phyloP scores from a whole-genome alignment of 176 grass and related monocot species.

The Chrysopogon serrulatus region DNA sequence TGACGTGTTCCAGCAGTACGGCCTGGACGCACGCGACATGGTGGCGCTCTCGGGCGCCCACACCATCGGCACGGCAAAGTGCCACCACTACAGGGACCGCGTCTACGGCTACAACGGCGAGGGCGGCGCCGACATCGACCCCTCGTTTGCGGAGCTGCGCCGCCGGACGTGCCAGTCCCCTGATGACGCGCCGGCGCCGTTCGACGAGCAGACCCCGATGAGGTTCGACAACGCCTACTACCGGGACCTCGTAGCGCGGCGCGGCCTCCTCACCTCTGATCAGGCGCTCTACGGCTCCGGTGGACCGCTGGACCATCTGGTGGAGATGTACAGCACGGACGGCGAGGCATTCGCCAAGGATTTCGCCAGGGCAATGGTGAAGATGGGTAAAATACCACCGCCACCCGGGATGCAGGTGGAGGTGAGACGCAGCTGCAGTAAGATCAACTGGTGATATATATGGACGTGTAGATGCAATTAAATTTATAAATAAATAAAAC shows the following conservation, averaged over 20 bases:
- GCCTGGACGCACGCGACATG: slow-evolving; percentile 46
- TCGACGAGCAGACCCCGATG: slow-evolving; percentile 3
- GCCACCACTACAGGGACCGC: background rate
- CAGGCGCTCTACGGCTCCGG: slow-evolving; percentile 50
- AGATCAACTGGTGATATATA: background rate
- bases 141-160: slow-evolving; percentile 6
- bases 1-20: slow-evolving; percentile 18
- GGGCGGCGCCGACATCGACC: background rate
- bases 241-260: slow-evolving; percentile 30
- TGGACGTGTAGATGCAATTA: too few relatives aligned
- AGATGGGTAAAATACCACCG: slow-evolving; percentile 44
- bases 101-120: background rate
- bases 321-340: slow-evolving; percentile 25
- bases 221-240: slow-evolving; percentile 62
- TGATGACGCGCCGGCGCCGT: background rate
- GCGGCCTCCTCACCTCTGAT: slow-evolving; percentile 56
- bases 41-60: slow-evolving; percentile 53
- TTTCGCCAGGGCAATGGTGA: slow-evolving; percentile 54
- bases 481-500: too few relatives aligned
- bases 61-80: slow-evolving; percentile 32
- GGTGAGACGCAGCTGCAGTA: slow-evolving; percentile 49
- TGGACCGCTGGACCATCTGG: slow-evolving; percentile 21
- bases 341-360: slow-evolving; percentile 27
- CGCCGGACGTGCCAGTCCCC: background rate
- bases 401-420: slow-evolving; percentile 27